Base-by-base conservation (phyloP, 2,329 filamentous ascomycete genomes). In the Aspergillus tanneri region DNA sequence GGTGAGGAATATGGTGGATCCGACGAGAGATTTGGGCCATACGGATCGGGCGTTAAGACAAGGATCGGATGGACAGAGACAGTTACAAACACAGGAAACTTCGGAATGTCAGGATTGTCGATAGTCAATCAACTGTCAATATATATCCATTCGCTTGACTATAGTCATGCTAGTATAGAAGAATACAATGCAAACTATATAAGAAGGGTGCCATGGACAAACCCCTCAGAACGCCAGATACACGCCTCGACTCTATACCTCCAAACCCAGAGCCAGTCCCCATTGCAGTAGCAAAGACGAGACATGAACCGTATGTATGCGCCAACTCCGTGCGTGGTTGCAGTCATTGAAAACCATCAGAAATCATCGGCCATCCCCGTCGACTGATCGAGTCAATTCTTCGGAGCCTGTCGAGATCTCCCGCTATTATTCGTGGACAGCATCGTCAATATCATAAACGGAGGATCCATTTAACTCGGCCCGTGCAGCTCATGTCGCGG, bases 1-100 rank as follows among this genome's bases (percentile, higher is more conserved):
- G 12, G 83, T 96, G 4, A 77, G 92, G 49, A 88, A 96, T 72
- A 78, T 88, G 43, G 84, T 96, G 58, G 85, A 93, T 61, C 92
- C 91, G 0, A 77, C 74, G 1, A 79, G 87, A 53, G 81, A 92
- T 63, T 73, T 96, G 44, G 92, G 92, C 0, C 92, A 97, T 71
- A 85, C 90, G 19, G 87, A 91, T 67, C 76, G 82, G 46, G 71
- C 71, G 1, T 57, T 73, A 55, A 9, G 25, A n/a, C n/a, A 35
- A 35, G 30, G 21, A 36, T 8, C 64, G 2, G 75, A 49, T 67
- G 69, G 12, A 70, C 70, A 47, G 40, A 45, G 51, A 37, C 21
- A 30, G 25, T 21, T 11, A 14, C 24, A 43, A 14, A 48, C 47
- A 32, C 19, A 56, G 21, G 44, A 45, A 23, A 42, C 52, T 32